phyloP scores from a whole-genome alignment of 2,329 filamentous ascomycete genomes.

The Moelleriella libera region DNA sequence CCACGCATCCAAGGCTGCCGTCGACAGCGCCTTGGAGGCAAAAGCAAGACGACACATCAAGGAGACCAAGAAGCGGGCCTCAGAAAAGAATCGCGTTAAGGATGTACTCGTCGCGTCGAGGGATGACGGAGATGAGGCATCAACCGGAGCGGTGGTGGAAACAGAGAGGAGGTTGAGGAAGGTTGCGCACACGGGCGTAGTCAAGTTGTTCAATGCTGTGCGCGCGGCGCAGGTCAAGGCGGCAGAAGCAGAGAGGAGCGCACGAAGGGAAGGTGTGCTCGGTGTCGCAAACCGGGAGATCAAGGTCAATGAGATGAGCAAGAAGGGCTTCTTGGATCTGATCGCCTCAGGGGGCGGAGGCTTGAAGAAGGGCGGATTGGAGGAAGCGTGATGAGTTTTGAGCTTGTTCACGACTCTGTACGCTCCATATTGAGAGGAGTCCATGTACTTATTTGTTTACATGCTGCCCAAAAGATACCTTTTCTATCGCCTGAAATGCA shows the following conservation, averaged over 20 bases:
- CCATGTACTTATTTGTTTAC: not conserved
- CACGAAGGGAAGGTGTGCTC: slow-evolving; percentile 58
- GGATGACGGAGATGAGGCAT: slow-evolving; percentile 29
- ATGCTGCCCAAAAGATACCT: not conserved
- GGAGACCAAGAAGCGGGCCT: slow-evolving; percentile 62
- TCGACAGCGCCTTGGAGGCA: slow-evolving; percentile 65
- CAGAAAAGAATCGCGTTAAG: slow-evolving; percentile 78
- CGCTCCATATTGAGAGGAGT: not conserved
- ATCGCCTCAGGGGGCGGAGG: slow-evolving; percentile 54
- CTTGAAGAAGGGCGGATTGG: slow-evolving; percentile 42
- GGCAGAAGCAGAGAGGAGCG: slow-evolving; percentile 57
- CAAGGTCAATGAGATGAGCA: slow-evolving; percentile 88
- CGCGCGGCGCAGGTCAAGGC: slow-evolving; percentile 84
- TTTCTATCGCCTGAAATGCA: slow-evolving; percentile 5
- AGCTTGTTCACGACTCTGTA: not conserved
- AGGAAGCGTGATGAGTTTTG: slow-evolving; percentile 27
- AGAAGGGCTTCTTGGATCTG: slow-evolving; percentile 88
- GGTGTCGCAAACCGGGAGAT: slow-evolving; percentile 72
- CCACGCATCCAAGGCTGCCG: slow-evolving; percentile 55
- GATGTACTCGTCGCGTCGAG: slow-evolving; percentile 62
- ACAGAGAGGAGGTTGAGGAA: slow-evolving; percentile 71
- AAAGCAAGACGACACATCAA: slow-evolving; percentile 69
- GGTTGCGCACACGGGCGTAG: slow-evolving; percentile 83
- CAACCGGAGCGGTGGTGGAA: slow-evolving; percentile 44
- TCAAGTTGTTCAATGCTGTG: slow-evolving; percentile 94